Conservation (phyloP, 108 stramenopile genomes). For the Parmales sp. region DNA sequence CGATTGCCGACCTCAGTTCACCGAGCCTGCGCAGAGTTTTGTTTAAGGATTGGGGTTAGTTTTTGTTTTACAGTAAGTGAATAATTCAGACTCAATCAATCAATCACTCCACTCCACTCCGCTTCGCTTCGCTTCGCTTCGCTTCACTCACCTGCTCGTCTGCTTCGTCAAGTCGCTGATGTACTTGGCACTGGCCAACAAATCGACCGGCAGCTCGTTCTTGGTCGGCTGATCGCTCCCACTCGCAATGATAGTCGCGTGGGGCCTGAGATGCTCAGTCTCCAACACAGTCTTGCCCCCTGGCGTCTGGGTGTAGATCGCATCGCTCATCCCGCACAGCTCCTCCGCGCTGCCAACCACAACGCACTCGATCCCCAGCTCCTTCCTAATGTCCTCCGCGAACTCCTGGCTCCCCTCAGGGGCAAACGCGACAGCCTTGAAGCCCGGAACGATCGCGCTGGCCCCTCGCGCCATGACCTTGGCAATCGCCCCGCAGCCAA, state of each 20-base stretch:
- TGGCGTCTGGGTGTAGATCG: constrained; percentile 82
- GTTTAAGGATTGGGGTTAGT: too few relatives aligned
- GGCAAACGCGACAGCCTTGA: constrained; percentile 64
- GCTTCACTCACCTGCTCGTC: too few relatives aligned
- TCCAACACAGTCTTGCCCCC: constrained; percentile 59
- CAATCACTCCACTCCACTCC: too few relatives aligned
- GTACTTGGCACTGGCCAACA: constrained; percentile 53
- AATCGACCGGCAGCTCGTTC: constrained; percentile 79
- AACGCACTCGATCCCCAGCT: constrained; percentile 64
- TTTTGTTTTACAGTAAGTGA: too few relatives aligned
- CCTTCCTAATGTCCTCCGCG: constrained; percentile 58
- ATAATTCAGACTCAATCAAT: too few relatives aligned
- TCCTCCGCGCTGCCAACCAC: constrained; percentile 63
- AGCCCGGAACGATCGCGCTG: constrained; percentile 58
- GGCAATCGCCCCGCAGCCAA: constrained; percentile 79
- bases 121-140: too few relatives aligned
- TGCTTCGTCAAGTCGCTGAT: constrained; percentile 78
- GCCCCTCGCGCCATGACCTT: constrained; percentile 80
- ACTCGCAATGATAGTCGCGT: constrained; percentile 83
- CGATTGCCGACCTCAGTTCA: constrained; percentile 68
- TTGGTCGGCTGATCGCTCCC: constrained; percentile 89
- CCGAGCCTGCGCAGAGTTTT: too few relatives aligned
- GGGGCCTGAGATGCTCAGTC: constrained; percentile 60
- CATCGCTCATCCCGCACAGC: constrained; percentile 54
- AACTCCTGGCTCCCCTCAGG: constrained; percentile 63